A percentile compares a stretch with the other conserved stretches of the same genome.
Evolutionary conservation across 345 rosid genomes (phyloP).

Genomic region (Gossypium thurberi): DNA sequence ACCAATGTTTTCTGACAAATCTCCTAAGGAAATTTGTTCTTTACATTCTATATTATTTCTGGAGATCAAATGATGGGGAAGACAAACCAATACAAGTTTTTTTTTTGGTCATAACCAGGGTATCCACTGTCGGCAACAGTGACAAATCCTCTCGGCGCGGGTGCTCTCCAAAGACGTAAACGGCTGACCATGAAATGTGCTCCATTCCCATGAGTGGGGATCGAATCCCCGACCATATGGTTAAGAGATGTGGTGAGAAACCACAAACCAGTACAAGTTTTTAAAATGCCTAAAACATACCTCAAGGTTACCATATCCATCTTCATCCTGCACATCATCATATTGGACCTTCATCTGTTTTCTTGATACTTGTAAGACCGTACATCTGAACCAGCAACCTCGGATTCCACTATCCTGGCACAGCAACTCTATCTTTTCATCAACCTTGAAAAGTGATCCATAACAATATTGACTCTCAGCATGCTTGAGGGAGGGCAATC

Average conservation of each 20-base stretch:
- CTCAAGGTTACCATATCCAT: constrained; percentile 82
- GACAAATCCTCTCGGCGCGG: no score
- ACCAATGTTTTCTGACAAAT: background rate
- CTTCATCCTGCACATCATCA: constrained; percentile 82
- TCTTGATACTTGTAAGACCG: constrained; percentile 53
- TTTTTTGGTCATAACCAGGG: no score
- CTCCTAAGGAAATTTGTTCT: background rate
- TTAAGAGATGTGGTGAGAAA: no score
- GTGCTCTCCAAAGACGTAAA: no score
- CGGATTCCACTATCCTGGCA: constrained; percentile 97
- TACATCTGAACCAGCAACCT: constrained; percentile 98
- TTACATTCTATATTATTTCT: background rate
- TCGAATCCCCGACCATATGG: no score
- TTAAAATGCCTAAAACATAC: constrained; percentile 30
- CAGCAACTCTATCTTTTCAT: constrained; percentile 68
- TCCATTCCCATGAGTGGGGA: no score
- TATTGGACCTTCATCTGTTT: constrained; percentile 75
- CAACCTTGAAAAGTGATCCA: constrained; percentile 35
- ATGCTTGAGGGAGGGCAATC: constrained; percentile 48
- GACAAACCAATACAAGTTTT: background rate
- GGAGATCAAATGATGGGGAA: constrained; percentile 9
- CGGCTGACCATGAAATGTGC: no score
- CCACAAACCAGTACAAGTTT: background rate
- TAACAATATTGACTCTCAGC: constrained; percentile 35
- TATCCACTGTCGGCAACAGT: no score